A percentile compares a stretch with the other conserved stretches of the same genome.
These are phyloP conservation scores for Zymoseptoria ardabiliae DNA, from an alignment of 2,329 filamentous ascomycete genomes.

Conservation along the genomic window DNA sequence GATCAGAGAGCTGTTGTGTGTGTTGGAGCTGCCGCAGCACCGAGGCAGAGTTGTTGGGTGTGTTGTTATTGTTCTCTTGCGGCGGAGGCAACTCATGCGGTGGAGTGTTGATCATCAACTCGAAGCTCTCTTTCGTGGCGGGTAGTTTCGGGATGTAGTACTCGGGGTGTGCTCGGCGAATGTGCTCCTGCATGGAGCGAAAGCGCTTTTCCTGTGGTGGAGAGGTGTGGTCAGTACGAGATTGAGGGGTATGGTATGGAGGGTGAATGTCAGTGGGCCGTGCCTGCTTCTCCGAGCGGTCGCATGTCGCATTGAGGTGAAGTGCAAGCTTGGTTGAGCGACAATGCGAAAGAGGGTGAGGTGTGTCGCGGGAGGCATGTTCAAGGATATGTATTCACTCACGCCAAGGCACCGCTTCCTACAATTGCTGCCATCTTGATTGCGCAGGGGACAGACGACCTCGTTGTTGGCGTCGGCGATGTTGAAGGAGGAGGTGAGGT, in stretches of 20 bases:
- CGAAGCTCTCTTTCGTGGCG: conserved; percentile 95
- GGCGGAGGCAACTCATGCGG: conserved; percentile 62
- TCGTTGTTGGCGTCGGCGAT: conserved; percentile 90
- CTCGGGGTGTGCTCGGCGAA: conserved; percentile 90
- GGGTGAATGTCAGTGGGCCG: not conserved
- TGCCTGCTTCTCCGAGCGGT: not conserved
- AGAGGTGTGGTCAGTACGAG: conserved; percentile 24
- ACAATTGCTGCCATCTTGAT: conserved; percentile 94
- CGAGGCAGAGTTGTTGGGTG: not conserved
- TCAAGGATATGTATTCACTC: conserved; percentile 46
- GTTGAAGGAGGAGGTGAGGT: conserved; percentile 65
- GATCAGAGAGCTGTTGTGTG: conserved; percentile 27
- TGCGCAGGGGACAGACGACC: conserved; percentile 90
- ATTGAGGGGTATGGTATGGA: not conserved
- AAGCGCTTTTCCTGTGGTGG: conserved; percentile 75
- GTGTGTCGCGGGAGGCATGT: conserved; percentile 16
- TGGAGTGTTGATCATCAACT: conserved; percentile 88
- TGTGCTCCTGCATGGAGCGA: conserved; percentile 99
- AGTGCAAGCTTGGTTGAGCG: not conserved
- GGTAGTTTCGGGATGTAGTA: conserved; percentile 97
- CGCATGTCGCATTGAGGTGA: not conserved
- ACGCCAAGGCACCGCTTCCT: conserved; percentile 97
- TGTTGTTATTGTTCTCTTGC: conserved; percentile 36
- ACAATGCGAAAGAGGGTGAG: not conserved
- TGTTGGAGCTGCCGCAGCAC: conserved; percentile 16